Percentiles rank a stretch among this genome's conserved stretches.
Evolutionary conservation across 2,329 filamentous ascomycete species (phyloP).

Genomic region (Ceratocystis diversiconidia): DNA sequence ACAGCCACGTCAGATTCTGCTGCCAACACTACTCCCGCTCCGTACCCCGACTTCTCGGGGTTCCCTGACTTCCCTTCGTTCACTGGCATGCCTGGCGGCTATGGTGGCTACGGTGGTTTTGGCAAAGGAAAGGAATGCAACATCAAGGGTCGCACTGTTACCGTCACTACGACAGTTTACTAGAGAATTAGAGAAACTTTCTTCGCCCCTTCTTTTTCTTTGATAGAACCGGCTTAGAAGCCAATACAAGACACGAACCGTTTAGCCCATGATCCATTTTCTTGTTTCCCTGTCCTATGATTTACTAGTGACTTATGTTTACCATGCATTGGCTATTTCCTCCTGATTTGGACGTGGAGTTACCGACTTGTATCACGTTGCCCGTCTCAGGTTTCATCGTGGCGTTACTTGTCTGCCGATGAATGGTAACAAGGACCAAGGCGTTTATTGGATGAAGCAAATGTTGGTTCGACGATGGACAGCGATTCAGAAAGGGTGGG

Average conservation of each 20-base stretch:
- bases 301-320: background rate
- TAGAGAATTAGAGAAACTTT: background rate
- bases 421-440: background rate
- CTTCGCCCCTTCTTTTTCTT: background rate
- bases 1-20: background rate
- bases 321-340: background rate
- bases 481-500: background rate
- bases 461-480: background rate
- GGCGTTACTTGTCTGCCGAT: background rate
- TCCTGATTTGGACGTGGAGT: background rate
- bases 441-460: background rate
- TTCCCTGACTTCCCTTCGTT: slow-evolving; percentile 8
- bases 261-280: background rate
- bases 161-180: slow-evolving; percentile 4
- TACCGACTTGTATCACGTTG: background rate
- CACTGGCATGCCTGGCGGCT: background rate
- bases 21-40: background rate
- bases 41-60: background rate
- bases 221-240: background rate
- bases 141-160: background rate
- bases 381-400: background rate
- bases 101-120: background rate
- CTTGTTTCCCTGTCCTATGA: background rate
- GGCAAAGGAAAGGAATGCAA: slow-evolving; percentile 6
- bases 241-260: background rate